phyloP scores from a whole-genome alignment of 2,329 filamentous ascomycete species.

The Arthrocladium fulminans region DNA sequence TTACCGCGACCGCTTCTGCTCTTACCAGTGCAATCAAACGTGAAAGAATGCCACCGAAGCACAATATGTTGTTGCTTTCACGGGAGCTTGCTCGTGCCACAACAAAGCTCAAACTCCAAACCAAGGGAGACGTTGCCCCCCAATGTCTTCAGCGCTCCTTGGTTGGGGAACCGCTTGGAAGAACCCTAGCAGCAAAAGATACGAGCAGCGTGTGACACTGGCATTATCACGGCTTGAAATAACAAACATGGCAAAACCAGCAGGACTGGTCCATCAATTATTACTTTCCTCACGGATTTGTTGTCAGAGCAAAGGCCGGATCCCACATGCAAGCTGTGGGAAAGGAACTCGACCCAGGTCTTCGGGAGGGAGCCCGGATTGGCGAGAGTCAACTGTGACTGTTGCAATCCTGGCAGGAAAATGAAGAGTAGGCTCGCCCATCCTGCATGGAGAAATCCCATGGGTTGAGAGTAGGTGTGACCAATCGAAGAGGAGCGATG shows the following conservation, averaged over 20 bases:
- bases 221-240: conserved; percentile 61
- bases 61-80: neutral
- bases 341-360: conserved; percentile 53
- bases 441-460: conserved; percentile 59
- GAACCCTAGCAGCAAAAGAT: conserved; percentile 48
- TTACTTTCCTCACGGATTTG: conserved; percentile 64
- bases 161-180: conserved; percentile 66
- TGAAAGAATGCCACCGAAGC: neutral
- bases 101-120: neutral
- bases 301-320: conserved; percentile 69
- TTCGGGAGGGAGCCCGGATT: conserved; percentile 59
- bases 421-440: conserved; percentile 59
- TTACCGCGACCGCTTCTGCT: neutral
- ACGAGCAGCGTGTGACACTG: conserved; percentile 29
- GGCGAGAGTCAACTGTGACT: conserved; percentile 52
- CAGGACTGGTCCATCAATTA: conserved; percentile 46
- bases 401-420: conserved; percentile 53
- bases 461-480: conserved; percentile 50
- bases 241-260: conserved; percentile 50
- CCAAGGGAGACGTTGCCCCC: neutral
- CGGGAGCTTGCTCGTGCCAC: no score
- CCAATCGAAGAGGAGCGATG: conserved; percentile 24
- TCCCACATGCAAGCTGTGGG: conserved; percentile 64
- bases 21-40: neutral
- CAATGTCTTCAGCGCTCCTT: conserved; percentile 51